Base-by-base conservation (phyloP, 192 early-diverging fungal genomes). In the Diversispora epigaea region DNA sequence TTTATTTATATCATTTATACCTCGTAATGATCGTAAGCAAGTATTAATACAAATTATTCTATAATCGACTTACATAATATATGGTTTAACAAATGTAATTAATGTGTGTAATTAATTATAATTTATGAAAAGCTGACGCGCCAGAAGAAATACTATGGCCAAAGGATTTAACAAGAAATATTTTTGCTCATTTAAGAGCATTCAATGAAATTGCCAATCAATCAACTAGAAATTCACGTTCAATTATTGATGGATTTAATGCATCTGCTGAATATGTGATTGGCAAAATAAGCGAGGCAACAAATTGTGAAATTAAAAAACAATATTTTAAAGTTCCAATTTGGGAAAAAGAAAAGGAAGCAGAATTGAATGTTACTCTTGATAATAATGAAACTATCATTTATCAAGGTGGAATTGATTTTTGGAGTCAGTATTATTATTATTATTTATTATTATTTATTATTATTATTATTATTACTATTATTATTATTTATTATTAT, bases 191-290 rank as follows among this genome's bases (percentile, higher is more conserved):
- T 25, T 55, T 69, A 10, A 69, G 52, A 47, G 49, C 44, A 32
- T 69, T 69, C 19, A n/a, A 69, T 39, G 12, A 52, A 52, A 69
- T 69, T 69, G 68, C 68, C 6, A 39, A 69, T 22, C 10, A 49
- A 6, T 69, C 32, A 15, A 44, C 17, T 67, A 69, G 22, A 54
- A 21, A n/a, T 7, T 82, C 84, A 39, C 73, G 84, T 17, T 81
- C 79, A 9, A 76, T 85, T 41, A 79, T 72, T 5, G 76, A 80
- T 19, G 81, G 81, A 10, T 85, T 82, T 65, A 73, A 81, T 62
- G 86, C 85, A 15, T 86, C 86, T 45, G 89, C 90, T 0, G 86
- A 89, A 50, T 87, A 88, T 55, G 79, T 90, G 17, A 78, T 88
- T 57, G 78, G 80, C 71, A 83, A 88, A 67, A 79, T 91, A 8